phyloP scores from a whole-genome alignment of 1,284 basidiomycete genomes.

The Cutaneotrichosporon dermatis region DNA sequence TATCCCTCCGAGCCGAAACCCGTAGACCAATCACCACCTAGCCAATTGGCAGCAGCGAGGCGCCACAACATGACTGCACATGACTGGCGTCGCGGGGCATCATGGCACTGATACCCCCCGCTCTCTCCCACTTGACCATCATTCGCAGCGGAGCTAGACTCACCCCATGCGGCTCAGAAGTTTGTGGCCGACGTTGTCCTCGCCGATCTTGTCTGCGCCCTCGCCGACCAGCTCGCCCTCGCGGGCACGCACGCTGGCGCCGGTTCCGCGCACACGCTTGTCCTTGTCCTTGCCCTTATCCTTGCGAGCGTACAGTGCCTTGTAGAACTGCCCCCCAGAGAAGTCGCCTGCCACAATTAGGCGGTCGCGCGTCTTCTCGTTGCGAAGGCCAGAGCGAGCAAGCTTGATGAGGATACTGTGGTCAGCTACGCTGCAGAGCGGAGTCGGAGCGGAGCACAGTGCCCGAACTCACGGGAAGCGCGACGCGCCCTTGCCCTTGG shows the following conservation, averaged over 20 bases:
- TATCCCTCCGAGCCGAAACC: too few relatives aligned
- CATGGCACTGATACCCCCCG: too few relatives aligned
- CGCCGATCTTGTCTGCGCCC: constrained; percentile 44
- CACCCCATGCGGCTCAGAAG: constrained; percentile 48
- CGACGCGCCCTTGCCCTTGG: constrained; percentile 61
- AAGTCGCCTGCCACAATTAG: constrained; percentile 50
- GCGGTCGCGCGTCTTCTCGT: constrained; percentile 57
- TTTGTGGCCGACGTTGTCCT: constrained; percentile 48
- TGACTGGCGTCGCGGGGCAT: too few relatives aligned
- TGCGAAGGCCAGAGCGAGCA: constrained; percentile 54
- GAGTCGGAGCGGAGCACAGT: too few relatives aligned
- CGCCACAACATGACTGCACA: not conserved
- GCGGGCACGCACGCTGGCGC: constrained; percentile 32
- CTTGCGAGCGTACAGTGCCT: constrained; percentile 34
- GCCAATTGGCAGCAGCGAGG: not conserved
- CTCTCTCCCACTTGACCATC: too few relatives aligned
- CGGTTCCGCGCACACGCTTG: constrained; percentile 9
- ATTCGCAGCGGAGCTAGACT: constrained; percentile 3
- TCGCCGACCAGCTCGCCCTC: constrained; percentile 48
- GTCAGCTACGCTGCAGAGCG: not conserved
- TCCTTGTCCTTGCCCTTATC: not conserved
- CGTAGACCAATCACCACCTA: not conserved
- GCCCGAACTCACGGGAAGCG: constrained; percentile 51
- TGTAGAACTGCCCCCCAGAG: constrained; percentile 40
- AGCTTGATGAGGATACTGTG: constrained; percentile 67